A percentile compares a stretch with the other conserved stretches of the same genome.
Conservation (phyloP, 805 yeast species). For the Nakazawaea ishiwadae region DNA sequence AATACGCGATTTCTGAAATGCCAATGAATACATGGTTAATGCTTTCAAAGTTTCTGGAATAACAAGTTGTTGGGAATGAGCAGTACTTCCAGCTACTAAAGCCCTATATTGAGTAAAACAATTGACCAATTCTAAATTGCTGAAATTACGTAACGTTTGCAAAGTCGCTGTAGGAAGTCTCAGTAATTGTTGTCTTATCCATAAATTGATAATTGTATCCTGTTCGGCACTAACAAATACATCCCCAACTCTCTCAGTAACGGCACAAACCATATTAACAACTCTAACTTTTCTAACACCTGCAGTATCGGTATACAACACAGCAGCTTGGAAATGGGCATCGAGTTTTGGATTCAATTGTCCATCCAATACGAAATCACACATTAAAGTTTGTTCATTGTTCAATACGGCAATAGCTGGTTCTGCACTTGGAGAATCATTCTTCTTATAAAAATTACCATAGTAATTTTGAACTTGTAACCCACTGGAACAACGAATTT, state of each 20-base stretch:
- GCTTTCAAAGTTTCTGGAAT: conserved; percentile 79
- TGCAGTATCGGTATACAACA: conserved; percentile 71
- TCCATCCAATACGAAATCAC: conserved; percentile 74
- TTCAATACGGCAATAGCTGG: conserved; percentile 67
- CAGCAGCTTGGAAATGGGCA: conserved; percentile 87
- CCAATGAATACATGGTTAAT: conserved; percentile 60
- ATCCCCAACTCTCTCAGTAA: conserved; percentile 66
- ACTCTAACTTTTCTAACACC: conserved; percentile 85
- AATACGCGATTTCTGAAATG: conserved; percentile 66
- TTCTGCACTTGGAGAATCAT: conserved; percentile 48
- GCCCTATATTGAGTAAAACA: conserved; percentile 57
- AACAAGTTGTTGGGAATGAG: conserved; percentile 58
- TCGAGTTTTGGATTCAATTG: conserved; percentile 65
- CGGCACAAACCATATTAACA: conserved; percentile 78
- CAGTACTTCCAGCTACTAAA: conserved; percentile 35
- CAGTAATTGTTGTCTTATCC: conserved; percentile 43
- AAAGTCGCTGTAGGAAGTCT: conserved; percentile 34
- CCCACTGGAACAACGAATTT: conserved; percentile 85
- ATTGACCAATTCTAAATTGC: conserved; percentile 40
- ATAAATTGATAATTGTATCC: conserved; percentile 51
- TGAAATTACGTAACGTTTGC: conserved; percentile 26
- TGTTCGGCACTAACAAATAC: conserved; percentile 80
- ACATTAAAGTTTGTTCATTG: conserved; percentile 61
- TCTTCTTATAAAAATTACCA: conserved; percentile 45
- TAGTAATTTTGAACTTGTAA: conserved; percentile 74